Evolutionary conservation across 352 stramenopile species (phyloP).

Genomic region (Globisporangium alternatum): DNA sequence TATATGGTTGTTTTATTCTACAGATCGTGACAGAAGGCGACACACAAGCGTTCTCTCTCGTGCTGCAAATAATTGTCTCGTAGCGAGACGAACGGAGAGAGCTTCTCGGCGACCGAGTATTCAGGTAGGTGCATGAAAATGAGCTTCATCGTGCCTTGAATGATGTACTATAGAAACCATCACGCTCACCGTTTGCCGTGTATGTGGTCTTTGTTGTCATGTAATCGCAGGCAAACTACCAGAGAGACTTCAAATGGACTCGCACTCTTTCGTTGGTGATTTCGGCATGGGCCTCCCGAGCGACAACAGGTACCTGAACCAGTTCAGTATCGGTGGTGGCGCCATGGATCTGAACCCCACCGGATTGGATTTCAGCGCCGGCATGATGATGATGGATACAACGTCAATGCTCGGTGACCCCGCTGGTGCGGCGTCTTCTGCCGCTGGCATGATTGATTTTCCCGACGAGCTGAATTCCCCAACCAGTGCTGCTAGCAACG

Average conservation of each 20-base stretch:
- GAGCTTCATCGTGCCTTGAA: no score
- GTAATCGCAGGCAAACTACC: neutral
- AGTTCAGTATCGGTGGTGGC: conserved; percentile 54
- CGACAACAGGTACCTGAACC: conserved; percentile 75
- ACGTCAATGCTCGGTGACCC: conserved; percentile 33
- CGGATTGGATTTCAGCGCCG: conserved; percentile 62
- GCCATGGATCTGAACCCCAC: conserved; percentile 37
- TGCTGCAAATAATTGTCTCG: conserved; percentile 2
- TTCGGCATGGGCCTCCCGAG: conserved; percentile 64
- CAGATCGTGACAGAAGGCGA: conserved; percentile 6
- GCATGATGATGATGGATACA: conserved; percentile 70
- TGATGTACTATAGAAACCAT: no score
- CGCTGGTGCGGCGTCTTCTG: conserved; percentile 19
- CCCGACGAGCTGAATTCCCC: conserved; percentile 85
- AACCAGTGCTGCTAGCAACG: conserved; percentile 22
- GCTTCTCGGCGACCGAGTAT: neutral
- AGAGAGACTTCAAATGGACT: conserved; percentile 46
- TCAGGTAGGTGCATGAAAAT: neutral
- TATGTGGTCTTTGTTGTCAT: neutral
- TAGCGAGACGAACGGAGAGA: neutral
- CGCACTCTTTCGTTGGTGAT: conserved; percentile 71
- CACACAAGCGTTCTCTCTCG: neutral
- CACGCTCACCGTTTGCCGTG: neutral
- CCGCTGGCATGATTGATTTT: conserved; percentile 77
- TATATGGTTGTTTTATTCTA: neutral